A percentile compares a stretch with the other conserved stretches of the same genome.
phyloP scores from a whole-genome alignment of 345 rosid genomes.

The Crucihimalaya himalaica region DNA sequence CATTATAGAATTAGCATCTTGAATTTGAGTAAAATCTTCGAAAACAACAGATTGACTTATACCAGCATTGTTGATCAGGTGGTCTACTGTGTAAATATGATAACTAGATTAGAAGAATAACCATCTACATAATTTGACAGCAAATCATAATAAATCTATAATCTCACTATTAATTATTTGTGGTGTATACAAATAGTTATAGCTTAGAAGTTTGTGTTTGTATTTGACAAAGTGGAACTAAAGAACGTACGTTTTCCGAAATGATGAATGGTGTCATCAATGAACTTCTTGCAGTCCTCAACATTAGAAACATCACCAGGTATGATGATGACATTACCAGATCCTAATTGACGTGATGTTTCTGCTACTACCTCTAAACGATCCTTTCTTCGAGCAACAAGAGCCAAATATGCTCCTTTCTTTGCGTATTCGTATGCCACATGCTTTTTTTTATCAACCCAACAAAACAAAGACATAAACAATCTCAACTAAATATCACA shows the following conservation, averaged over 20 bases:
- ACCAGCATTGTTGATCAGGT: conserved; percentile 43
- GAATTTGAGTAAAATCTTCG: conserved; percentile 26
- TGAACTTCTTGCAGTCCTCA: conserved; percentile 39
- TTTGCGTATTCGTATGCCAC: conserved; percentile 43
- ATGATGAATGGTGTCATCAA: conserved; percentile 28
- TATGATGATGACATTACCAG: conserved; percentile 30
- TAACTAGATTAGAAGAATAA: not conserved
- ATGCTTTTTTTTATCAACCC: conserved; percentile 14
- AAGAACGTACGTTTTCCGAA: conserved; percentile 36
- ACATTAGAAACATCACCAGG: conserved; percentile 36
- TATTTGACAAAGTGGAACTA: too few species aligned
- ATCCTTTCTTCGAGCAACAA: conserved; percentile 38
- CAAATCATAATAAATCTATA: not conserved
- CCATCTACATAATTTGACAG: not conserved
- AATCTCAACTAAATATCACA: not conserved
- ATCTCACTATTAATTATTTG: too few species aligned
- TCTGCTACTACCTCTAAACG: conserved; percentile 33
- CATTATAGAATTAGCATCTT: not conserved
- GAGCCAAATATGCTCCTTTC: conserved; percentile 40
- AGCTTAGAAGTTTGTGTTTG: too few species aligned
- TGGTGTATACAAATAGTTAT: too few species aligned
- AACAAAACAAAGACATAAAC: not conserved
- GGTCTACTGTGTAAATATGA: conserved; percentile 28
- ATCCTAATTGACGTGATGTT: conserved; percentile 35
- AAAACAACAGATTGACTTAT: not conserved